Base-by-base conservation (phyloP, 352 stramenopile species). In the Peronospora belbahrii region DNA sequence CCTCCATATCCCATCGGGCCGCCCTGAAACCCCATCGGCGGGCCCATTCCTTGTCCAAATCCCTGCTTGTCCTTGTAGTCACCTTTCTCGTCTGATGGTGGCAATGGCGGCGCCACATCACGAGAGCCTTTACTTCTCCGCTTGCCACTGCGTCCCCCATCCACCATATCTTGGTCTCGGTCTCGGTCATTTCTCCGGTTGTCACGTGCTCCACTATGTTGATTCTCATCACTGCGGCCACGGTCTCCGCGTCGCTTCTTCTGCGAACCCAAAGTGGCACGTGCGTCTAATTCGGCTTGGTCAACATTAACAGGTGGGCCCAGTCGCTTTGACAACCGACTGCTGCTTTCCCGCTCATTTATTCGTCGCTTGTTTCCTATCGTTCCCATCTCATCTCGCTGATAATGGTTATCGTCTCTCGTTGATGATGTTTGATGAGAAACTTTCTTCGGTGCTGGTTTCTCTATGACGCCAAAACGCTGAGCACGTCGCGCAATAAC, bases 291-390 rank as follows among this genome's bases (percentile, higher is more conserved):
- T 42, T 90, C 70, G 2, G 78, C 78, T 36, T 90, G 78, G 40
- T 88, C 74, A 18, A 85, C 72, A 45, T 88, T 90, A 34, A 90
- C 74, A 0, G 78, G 78, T 1, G 78, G 78, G 0, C 78, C 78
- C 4, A 90, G 69, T 40, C 83, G 37, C 23, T 78, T 56, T 1
- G 74, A 62, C 27, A 85, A 15, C 0, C 67, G 55, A n/a, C 60
- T 57, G 34, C 33, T 40, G 18, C 35, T 35, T 36, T 67, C 44
- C 7, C 56, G 39, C 8, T 64, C 41, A 34, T 42, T 55, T 35
- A 43, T 56, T 37, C 54, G 48, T 6, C 55, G 42, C 40, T 68
- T 74, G 46, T 39, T 70, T 30, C 50, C 39, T 36, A 42, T 43
- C 27, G 54, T 27, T 59, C 38, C 48, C 9, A 36, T 0, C 31